Evolutionary conservation across 2,329 filamentous ascomycete genomes (phyloP).

Genomic region (Talaromyces piceae): DNA sequence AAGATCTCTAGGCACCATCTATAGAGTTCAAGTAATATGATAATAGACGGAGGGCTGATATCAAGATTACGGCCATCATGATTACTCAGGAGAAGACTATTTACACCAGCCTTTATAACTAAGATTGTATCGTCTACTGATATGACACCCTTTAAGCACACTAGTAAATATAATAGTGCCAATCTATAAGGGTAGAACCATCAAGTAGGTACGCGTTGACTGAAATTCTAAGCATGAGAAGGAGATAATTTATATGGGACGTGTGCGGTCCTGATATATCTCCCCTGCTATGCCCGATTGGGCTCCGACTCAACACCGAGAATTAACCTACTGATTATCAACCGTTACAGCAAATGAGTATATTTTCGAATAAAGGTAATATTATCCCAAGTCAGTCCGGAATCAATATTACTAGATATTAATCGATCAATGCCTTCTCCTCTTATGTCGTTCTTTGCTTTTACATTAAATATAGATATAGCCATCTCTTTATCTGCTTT

Average conservation of each 20-base stretch:
- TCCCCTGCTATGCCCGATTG: no score
- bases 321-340: no score
- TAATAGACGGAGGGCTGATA: slow-evolving; percentile 65
- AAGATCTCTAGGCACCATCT: slow-evolving; percentile 67
- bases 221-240: no score
- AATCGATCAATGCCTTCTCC: slow-evolving; percentile 47
- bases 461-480: slow-evolving; percentile 38
- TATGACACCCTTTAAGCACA: slow-evolving; percentile 53
- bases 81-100: slow-evolving; percentile 49
- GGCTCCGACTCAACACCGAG: no score
- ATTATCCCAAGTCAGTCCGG: slow-evolving; percentile 47
- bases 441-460: slow-evolving; percentile 44
- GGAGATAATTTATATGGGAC: no score
- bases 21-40: slow-evolving; percentile 65
- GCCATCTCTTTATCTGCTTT: slow-evolving; percentile 39
- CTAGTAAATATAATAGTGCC: no score
- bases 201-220: no score
- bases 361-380: slow-evolving; percentile 46
- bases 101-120: slow-evolving; percentile 43
- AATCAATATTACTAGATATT: slow-evolving; percentile 48
- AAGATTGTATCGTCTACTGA: slow-evolving; percentile 47
- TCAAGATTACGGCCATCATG: slow-evolving; percentile 60
- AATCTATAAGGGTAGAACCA: no score
- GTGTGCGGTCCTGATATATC: no score
- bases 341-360: slow-evolving; percentile 42